Percentiles rank a stretch among this genome's conserved stretches.
These are phyloP conservation scores for Pseudozyma sp. DNA, from an alignment of 1,284 basidiomycete species.

Conservation along the genomic window DNA sequence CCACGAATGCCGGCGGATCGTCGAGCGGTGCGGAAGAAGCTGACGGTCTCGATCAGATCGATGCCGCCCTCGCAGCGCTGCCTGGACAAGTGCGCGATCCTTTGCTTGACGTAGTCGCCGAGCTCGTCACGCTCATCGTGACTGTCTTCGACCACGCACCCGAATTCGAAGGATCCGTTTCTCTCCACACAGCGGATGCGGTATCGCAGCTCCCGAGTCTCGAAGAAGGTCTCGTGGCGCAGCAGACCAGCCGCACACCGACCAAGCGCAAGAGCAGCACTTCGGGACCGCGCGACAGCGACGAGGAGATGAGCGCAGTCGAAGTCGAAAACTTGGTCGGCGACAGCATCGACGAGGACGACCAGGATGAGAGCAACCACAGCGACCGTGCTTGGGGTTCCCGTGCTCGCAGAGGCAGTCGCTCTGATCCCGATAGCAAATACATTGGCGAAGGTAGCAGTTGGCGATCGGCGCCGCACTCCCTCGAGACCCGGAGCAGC, in stretches of 20 bases:
- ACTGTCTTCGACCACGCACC: conserved; percentile 87
- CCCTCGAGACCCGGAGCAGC: conserved; percentile 4
- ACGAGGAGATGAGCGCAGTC: conserved; percentile 48
- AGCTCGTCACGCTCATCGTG: conserved; percentile 84
- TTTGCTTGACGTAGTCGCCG: conserved; percentile 79
- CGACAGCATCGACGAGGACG: conserved; percentile 36
- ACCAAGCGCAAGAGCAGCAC: conserved; percentile 38
- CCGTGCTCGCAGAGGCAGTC: conserved; percentile 21
- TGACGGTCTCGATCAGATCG: conserved; percentile 38
- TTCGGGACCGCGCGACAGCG: conserved; percentile 33
- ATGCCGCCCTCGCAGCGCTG: conserved; percentile 22
- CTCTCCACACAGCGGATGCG: conserved; percentile 73
- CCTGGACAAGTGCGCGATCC: conserved; percentile 75
- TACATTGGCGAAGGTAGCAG: conserved; percentile 13
- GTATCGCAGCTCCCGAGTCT: conserved; percentile 75
- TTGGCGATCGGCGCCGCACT: conserved; percentile 20
- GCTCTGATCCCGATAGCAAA: conserved; percentile 21
- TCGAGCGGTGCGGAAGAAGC: conserved; percentile 9
- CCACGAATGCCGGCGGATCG: background rate
- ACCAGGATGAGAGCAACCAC: conserved; percentile 14
- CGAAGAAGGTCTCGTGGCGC: conserved; percentile 21
- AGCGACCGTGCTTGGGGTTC: conserved; percentile 18
- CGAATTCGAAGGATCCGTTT: conserved; percentile 75
- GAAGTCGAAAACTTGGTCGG: conserved; percentile 49
- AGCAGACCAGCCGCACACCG: conserved; percentile 27